Base-by-base conservation (phyloP, 257 asterid genomes). In the Jacaranda copaia region DNA sequence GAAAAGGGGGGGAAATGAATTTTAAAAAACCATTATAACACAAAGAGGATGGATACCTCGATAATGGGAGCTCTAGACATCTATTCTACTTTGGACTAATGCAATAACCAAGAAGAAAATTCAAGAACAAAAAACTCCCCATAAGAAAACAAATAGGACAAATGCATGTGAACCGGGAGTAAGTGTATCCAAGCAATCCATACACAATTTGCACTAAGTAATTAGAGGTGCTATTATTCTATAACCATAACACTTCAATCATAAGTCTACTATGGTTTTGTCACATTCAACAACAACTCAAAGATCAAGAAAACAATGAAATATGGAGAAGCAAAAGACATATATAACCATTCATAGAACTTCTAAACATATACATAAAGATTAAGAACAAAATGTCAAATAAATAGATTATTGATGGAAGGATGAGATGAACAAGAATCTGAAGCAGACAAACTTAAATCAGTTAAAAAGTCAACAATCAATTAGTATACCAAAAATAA, bases 401-500 rank as follows among this genome's bases (percentile, higher is more conserved):
- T 12, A 60, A 70, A 13, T 45, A 32, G 4, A n/a, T 45, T 53
- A 40, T 8, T 35, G n/a, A 65, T 18, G 62, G 61, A 64, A 72
- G 32, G 25, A 65, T 15, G 25, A 9, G 6, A 65, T 9, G 40
- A 36, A 49, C 72, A 36, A 62, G 20, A 36, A 25, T n/a, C 1
- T 19, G 46, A 48, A 60, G 56, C 73, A 52, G 59, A 61, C 48
- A 77, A 70, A 70, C 45, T 32, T 43, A n/a, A 53, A 32, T 16
- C 64, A 55, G 12, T 25, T 46, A n/a, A n/a, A n/a, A 32, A 46
- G 45, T 72, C 71, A 55, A 52, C 46, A 25, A 13, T 45, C 57
- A 64, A 65, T 57, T 58, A 43, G 1, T 39, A 3, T 16, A 40
- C 39, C 38, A 13, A 8, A 13, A 12, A 32, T 10, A 55, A 42